Evolutionary conservation across 2,329 filamentous ascomycete species (phyloP), one percentile per base, ranked within the genome.

Genomic region (Penicillium sp.): DNA sequence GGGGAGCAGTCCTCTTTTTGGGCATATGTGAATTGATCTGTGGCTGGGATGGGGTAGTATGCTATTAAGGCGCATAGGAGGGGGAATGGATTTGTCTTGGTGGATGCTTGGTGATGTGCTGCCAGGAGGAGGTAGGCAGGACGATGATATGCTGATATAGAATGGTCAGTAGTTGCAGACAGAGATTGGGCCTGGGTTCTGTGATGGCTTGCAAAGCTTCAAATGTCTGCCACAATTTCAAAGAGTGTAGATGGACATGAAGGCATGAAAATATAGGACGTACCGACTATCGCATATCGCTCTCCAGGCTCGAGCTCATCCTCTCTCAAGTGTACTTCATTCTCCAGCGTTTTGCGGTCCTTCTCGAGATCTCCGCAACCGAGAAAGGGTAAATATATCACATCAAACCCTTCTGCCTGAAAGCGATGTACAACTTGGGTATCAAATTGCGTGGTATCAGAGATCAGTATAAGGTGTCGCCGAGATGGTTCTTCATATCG

Each of bases 231-330:
- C 41, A 38, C 16, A 13, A 38, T 23, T 7, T 9, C n/a, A 5
- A 14, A 27, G 14, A 10, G 14, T 45, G 11, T n/a, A 8, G 16
- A 18, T 4, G 27, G 7, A 23, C 7, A 34, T 2, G 9, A 18
- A 19, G 7, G 29, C 36, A 23, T 13, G 4, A 8, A 6, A 23
- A 29, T 29, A 18, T 7, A 18, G 27, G 14, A 65, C 67, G 56
- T 78, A 85, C 82, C 81, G 67, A 85, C 78, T 61, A 86, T 79
- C 5, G 80, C 83, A 71, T 83, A 86, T 49, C 79, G 76, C 68
- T 84, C 82, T 19, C 75, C 76, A 2, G 75, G 68, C 36, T 83
- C 82, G 42, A 84, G 76, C 23, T 76, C 74, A 59, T 83, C 80
- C 45, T 79, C 78, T 46, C 79, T 67, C 46, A 74, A 70, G 51